These are phyloP conservation scores for Amanita subjunquillea DNA, from an alignment of 768 basidiomycete species.

Conservation along the genomic window DNA sequence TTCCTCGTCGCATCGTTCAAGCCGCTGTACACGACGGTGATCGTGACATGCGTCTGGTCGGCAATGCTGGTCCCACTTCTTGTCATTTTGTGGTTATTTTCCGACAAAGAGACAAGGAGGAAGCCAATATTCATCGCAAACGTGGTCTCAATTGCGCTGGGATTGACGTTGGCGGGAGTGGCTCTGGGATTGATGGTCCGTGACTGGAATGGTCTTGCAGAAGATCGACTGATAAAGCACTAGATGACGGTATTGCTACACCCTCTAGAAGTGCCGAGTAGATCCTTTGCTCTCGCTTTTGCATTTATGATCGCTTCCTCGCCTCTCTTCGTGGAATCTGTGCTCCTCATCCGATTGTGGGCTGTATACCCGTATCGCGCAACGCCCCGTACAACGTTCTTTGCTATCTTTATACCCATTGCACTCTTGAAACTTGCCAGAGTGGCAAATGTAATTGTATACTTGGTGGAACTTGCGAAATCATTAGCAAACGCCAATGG, in stretches of 20 bases:
- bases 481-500: neutral
- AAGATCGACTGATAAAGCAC: neutral
- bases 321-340: conserved; percentile 15
- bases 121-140: conserved; percentile 15
- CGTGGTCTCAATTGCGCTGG: conserved; percentile 11
- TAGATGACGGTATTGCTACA: neutral
- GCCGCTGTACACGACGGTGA: conserved; percentile 1
- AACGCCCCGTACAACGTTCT: conserved; percentile 3
- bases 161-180: conserved; percentile 6
- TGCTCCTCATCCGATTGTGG: conserved; percentile 13
- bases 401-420: conserved; percentile 11
- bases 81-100: conserved; percentile 13
- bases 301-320: conserved; percentile 5
- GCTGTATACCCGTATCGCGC: conserved; percentile 12
- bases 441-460: conserved; percentile 9
- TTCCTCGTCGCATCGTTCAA: neutral
- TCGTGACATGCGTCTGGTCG: conserved; percentile 4
- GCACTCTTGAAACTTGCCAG: conserved; percentile 12
- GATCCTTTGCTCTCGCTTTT: conserved; percentile 3
- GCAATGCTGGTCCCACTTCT: conserved; percentile 10
- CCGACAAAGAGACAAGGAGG: conserved; percentile 9
- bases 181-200: conserved; percentile 6
- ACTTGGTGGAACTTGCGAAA: conserved; percentile 5
- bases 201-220: conserved; percentile 1
- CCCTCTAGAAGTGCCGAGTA: neutral